These are phyloP conservation scores for Boletellus ananiceps DNA, from an alignment of 768 basidiomycete species.

Conservation along the genomic window DNA sequence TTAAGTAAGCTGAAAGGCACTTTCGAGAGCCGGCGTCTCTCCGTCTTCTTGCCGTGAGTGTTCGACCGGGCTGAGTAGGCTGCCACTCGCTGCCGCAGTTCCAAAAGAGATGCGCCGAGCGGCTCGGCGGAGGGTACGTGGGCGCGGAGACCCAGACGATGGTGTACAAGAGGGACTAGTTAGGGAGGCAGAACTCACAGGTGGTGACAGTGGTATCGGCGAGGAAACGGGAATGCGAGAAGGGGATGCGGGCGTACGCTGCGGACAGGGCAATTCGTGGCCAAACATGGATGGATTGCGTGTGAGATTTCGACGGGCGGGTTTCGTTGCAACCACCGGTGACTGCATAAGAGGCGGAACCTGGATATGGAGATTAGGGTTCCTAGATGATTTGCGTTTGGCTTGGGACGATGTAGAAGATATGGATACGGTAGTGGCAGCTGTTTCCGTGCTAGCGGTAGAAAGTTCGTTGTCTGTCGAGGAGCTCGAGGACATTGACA, in stretches of 20 bases:
- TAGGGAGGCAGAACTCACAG: conserved; percentile 9
- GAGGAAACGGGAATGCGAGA: conserved; percentile 30
- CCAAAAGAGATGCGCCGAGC: conserved; percentile 67
- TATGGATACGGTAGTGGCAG: conserved; percentile 25
- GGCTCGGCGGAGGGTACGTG: conserved; percentile 30
- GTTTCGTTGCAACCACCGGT: conserved; percentile 26
- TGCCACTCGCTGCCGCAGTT: conserved; percentile 33
- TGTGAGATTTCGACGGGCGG: conserved; percentile 40
- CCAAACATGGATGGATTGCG: conserved; percentile 67
- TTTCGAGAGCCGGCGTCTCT: conserved; percentile 47
- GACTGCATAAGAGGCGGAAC: conserved; percentile 17
- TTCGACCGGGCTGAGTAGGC: conserved; percentile 36
- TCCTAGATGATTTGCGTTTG: conserved; percentile 23
- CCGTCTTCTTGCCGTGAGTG: conserved; percentile 24
- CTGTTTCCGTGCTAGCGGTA: conserved; percentile 30
- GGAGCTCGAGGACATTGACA: conserved; percentile 25
- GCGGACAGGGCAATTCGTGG: conserved; percentile 52
- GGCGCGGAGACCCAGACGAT: conserved; percentile 18
- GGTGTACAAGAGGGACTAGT: conserved; percentile 12
- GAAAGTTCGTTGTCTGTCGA: conserved; percentile 34
- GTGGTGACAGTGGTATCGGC: conserved; percentile 19
- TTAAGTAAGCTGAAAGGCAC: conserved; percentile 67
- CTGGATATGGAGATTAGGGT: conserved; percentile 12
- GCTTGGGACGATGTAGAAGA: conserved; percentile 15
- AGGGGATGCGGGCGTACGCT: conserved; percentile 30